phyloP scores from a whole-genome alignment of 345 rosid species.

The Salix suchowensis region DNA sequence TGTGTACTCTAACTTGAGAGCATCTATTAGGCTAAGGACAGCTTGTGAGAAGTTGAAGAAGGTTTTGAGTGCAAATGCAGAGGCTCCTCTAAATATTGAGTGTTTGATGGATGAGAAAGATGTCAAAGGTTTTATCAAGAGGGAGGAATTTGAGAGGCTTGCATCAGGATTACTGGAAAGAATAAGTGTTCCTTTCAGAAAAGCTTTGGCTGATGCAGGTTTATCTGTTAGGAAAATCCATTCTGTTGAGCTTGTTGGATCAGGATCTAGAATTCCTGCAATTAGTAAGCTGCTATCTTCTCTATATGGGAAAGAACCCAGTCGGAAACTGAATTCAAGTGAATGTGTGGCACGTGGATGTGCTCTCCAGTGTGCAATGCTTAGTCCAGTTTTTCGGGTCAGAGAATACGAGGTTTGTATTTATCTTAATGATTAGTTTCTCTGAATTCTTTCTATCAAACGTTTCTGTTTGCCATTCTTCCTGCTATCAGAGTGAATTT shows the following conservation, averaged over 20 bases:
- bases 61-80: conserved; percentile 60
- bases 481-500: not conserved
- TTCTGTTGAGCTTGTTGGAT: conserved; percentile 58
- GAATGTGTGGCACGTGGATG: conserved; percentile 68
- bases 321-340: conserved; percentile 53
- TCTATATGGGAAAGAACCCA: conserved; percentile 48
- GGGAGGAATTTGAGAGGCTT: conserved; percentile 57
- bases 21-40: conserved; percentile 46
- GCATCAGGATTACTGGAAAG: conserved; percentile 41
- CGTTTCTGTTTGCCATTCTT: not conserved
- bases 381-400: conserved; percentile 53
- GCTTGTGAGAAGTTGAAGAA: conserved; percentile 61
- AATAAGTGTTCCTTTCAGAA: conserved; percentile 39
- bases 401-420: conserved; percentile 54
- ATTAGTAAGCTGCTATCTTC: conserved; percentile 40
- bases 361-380: conserved; percentile 65
- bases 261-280: conserved; percentile 63
- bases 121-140: conserved; percentile 52
- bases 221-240: conserved; percentile 39
- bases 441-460: not conserved
- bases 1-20: conserved; percentile 48
- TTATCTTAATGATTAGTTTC: conserved; percentile 2
- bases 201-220: conserved; percentile 44
- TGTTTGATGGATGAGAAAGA: conserved; percentile 70
- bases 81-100: conserved; percentile 53